Conservation (phyloP, 129 eudicot species). For the Solidago caesia region DNA sequence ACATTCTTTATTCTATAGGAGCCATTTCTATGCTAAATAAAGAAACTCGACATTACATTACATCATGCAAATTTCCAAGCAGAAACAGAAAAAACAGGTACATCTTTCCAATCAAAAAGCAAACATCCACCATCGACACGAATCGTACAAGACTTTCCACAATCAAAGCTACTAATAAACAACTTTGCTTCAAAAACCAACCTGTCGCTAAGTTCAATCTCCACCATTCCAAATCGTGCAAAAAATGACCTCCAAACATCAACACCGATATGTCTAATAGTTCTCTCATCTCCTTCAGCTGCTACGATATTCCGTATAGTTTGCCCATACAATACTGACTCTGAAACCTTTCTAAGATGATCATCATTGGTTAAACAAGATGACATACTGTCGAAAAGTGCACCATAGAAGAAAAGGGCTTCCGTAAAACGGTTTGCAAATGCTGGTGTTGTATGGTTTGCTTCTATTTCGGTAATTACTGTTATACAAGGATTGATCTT, state of each 20-base stretch:
- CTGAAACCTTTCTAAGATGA: constrained; percentile 24
- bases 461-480: constrained; percentile 47
- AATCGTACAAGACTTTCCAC: constrained; percentile 35
- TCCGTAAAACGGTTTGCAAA: constrained; percentile 52
- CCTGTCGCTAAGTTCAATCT: constrained; percentile 30
- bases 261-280: constrained; percentile 38
- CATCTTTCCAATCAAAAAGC: constrained; percentile 42
- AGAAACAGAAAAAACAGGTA: constrained; percentile 42
- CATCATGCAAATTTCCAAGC: constrained; percentile 45
- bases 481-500: constrained; percentile 42
- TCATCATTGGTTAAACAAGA: constrained; percentile 39
- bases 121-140: constrained; percentile 33
- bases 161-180: constrained; percentile 29
- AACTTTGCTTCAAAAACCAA: constrained; percentile 36
- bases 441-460: constrained; percentile 40
- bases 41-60: neutral
- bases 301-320: constrained; percentile 47
- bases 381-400: constrained; percentile 40
- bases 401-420: constrained; percentile 48
- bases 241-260: constrained; percentile 53
- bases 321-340: constrained; percentile 28
- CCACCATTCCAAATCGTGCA: constrained; percentile 41
- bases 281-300: constrained; percentile 56
- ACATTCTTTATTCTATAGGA: neutral
- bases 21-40: neutral